Base-by-base conservation (phyloP, 2,329 filamentous ascomycete species). In the Aspergillus hiratsukae region DNA sequence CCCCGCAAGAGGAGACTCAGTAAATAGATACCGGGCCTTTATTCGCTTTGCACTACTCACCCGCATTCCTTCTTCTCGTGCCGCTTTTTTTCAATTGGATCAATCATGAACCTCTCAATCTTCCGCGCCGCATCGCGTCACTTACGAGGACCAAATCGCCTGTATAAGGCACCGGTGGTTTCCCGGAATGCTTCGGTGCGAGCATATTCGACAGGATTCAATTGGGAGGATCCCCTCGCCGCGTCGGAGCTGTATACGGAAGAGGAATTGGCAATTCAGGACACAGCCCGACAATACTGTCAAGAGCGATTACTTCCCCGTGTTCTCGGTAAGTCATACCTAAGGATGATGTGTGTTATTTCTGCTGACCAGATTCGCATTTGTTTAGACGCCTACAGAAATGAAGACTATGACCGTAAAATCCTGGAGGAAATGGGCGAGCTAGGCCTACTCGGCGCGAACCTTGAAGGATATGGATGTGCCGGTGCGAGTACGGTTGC, bases 371-470 rank as follows among this genome's bases (percentile, higher is more conserved):
- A 23, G 5, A 52, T 28, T 37, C 54, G 55, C 28, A 55, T 19
- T 19, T 2, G 4, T 25, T 48, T 59, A 93, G 90, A 93, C 75
- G 89, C 90, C 58, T 95, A 92, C 75, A 84, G 91, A 62, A 86
- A 93, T 71, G 91, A 96, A 75, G 74, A 91, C 69, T 96, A 92
- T 76, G 91, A 96, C 73, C 82, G 84, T 66, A 87, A 87, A 67
- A 96, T 96, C 58, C 81, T 96, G 31, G 82, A 87, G 72, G 91
- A 96, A 76, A 96, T 96, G 91, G 91, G 92, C 46, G 90, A 94
- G 70, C 79, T 96, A 8, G 92, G 92, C n/a, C 81, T 96, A 0
- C 80, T 96, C 3, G 91, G 92, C 53, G 87, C 92, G 52, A 93
- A 86, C 19, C 92, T 96, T 59, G 79, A 93, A 61, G 92, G 91